These are phyloP conservation scores for Xylariaceae sp. DNA, from an alignment of 2,329 filamentous ascomycete species.

Conservation along the genomic window DNA sequence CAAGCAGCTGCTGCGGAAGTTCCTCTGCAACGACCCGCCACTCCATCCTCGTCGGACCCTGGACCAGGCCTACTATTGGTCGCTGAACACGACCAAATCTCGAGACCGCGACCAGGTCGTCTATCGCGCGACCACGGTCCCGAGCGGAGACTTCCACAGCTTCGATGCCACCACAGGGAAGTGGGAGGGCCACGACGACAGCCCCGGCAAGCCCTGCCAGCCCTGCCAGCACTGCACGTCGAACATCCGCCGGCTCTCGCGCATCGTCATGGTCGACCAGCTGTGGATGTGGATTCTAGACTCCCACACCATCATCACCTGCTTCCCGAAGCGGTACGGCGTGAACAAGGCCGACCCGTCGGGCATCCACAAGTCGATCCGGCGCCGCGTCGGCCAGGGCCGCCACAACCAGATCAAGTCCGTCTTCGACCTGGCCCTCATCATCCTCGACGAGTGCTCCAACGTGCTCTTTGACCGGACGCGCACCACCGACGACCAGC, in stretches of 20 bases:
- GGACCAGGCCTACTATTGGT: slow-evolving; percentile 30
- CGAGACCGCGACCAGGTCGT: neutral
- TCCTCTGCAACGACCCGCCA: slow-evolving; percentile 26
- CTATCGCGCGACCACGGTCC: neutral
- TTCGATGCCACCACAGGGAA: neutral
- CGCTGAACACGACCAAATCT: neutral
- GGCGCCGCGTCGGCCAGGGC: slow-evolving; percentile 20
- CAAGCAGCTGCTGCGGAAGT: slow-evolving; percentile 25
- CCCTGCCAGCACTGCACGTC: slow-evolving; percentile 2
- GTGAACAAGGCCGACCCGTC: slow-evolving; percentile 31
- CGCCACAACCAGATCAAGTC: slow-evolving; percentile 24
- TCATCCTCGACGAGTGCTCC: slow-evolving; percentile 35
- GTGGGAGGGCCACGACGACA: neutral
- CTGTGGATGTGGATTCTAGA: slow-evolving; percentile 38
- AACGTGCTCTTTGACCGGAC: slow-evolving; percentile 33
- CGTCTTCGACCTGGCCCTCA: slow-evolving; percentile 33
- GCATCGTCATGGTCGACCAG: slow-evolving; percentile 35
- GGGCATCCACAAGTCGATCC: slow-evolving; percentile 33
- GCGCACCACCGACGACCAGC: slow-evolving; percentile 22
- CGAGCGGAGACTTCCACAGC: neutral
- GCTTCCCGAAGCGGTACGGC: slow-evolving; percentile 35
- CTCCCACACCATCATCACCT: slow-evolving; percentile 30
- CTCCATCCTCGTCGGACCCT: slow-evolving; percentile 37
- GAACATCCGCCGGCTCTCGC: slow-evolving; percentile 7
- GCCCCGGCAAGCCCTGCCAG: neutral